Base-by-base conservation (phyloP, 2,329 filamentous ascomycete species). In the Aureobasidium lini region DNA sequence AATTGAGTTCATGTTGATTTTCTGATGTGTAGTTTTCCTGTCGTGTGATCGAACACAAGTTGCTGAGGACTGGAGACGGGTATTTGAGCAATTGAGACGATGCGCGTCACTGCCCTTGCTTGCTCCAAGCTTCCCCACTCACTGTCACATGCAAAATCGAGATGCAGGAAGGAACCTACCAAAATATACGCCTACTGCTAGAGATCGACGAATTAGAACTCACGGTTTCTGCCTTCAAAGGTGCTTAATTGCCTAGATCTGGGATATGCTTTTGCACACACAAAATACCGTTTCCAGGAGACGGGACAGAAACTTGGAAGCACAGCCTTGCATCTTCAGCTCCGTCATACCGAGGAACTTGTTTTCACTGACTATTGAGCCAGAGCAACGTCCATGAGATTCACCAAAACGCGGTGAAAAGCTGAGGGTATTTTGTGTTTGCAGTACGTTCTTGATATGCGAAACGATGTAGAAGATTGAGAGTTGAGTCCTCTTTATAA, bases 91-190 rank as follows among this genome's bases (percentile, higher is more conserved):
- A 16, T 37, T 0, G 31, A 46, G 11, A 46, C 29, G n/a, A 29
- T 18, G 28, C 40, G 32, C 52, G 52, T 57, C 52, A 57, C 52
- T 54, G 5, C 23, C 50, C 40, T 57, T 57, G 52, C 52, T 57
- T 57, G 13, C 50, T 54, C 37, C 23, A 23, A 42, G 31, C 52
- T 42, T 57, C 50, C 49, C 50, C 50, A 43, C 50, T 42, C 31
- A 10, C 48, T 34, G n/a, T 54, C 50, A 54, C 50, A 54, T 54
- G 50, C 39, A 32, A 54, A 39, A 16, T 32, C 37, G 50, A 54
- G 28, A 54, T 54, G 15, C 28, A 32, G 29, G 37, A 36, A 54
- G 8, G 49, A 52, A 52, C 49, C n/a, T 42, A 54, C 50, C 18
- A n/a, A 16, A 39, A 34, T 15, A 40, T 40, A 11, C 11, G 7